Conservation (phyloP, 768 basidiomycete genomes). For the Auricularia cornea region DNA sequence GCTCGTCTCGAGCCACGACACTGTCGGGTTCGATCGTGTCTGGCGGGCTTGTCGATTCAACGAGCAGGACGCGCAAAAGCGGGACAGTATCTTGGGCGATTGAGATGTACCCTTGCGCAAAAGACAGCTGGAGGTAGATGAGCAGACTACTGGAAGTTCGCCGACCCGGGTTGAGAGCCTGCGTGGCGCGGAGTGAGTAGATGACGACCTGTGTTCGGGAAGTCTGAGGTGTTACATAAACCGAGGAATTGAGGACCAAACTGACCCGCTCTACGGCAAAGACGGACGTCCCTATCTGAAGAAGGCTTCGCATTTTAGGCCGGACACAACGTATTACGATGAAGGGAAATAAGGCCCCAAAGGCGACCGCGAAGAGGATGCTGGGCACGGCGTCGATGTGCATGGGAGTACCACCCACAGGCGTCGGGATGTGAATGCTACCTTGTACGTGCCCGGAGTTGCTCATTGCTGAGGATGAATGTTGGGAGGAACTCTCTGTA, state of each 20-base stretch:
- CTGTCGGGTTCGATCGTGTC: not conserved
- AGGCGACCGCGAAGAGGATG: not conserved
- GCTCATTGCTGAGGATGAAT: no score
- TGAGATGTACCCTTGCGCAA: not conserved
- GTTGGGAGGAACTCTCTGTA: no score
- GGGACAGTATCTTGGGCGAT: not conserved
- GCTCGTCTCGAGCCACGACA: not conserved
- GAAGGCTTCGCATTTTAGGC: not conserved
- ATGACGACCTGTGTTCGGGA: constrained; percentile 1
- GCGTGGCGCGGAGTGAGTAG: not conserved
- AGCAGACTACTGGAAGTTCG: not conserved
- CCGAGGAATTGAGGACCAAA: no score
- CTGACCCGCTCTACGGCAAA: not conserved
- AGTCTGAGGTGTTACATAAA: no score
- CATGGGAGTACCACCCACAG: not conserved
- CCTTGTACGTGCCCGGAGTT: no score
- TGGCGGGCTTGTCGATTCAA: not conserved
- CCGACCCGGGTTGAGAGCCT: not conserved
- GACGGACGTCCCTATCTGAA: not conserved
- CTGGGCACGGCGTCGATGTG: not conserved
- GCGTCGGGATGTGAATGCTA: not conserved
- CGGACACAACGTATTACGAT: not conserved
- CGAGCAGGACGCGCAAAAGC: not conserved
- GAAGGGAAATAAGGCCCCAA: not conserved
- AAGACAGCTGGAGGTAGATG: not conserved